Evolutionary conservation across 2,329 filamentous ascomycete genomes (phyloP).

Genomic region (Chrysosphaeria jannelii): DNA sequence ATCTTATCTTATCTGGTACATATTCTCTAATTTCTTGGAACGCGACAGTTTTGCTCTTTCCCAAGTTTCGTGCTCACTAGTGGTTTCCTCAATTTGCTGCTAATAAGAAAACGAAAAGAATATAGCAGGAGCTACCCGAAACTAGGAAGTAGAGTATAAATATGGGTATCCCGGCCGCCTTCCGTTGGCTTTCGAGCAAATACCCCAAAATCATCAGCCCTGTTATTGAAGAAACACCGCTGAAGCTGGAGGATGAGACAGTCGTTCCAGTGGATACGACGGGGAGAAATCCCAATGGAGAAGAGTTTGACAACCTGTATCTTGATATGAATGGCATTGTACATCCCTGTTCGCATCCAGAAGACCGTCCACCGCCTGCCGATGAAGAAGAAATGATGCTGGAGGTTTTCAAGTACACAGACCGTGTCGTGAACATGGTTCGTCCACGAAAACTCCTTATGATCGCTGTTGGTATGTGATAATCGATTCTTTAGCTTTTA

Average conservation of each 20-base stretch:
- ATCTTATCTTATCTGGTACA: too few relatives aligned
- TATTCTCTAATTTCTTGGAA: too few relatives aligned
- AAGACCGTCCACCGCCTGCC: conserved; percentile 67
- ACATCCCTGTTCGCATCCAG: conserved; percentile 91
- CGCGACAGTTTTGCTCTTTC: too few relatives aligned
- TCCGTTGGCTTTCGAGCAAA: conserved; percentile 87
- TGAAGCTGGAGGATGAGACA: conserved; percentile 51
- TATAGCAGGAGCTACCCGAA: too few relatives aligned
- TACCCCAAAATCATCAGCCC: conserved; percentile 92
- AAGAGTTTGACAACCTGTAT: conserved; percentile 94
- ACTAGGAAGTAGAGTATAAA: too few relatives aligned
- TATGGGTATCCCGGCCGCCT: conserved; percentile 88
- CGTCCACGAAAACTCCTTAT: conserved; percentile 83
- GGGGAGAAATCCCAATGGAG: conserved; percentile 74
- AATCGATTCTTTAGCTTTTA: background rate
- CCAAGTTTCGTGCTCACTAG: too few relatives aligned
- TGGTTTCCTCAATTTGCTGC: too few relatives aligned
- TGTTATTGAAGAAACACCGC: conserved; percentile 61
- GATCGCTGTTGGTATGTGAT: conserved; percentile 63
- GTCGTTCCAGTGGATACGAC: conserved; percentile 64
- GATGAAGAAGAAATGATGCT: conserved; percentile 99
- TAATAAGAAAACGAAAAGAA: too few relatives aligned
- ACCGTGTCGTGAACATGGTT: conserved; percentile 95
- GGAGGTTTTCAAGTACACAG: conserved; percentile 94
- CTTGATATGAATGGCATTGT: conserved; percentile 99